phyloP scores from a whole-genome alignment of 169 alveolate species.

The Plasmodium knowlesi region DNA sequence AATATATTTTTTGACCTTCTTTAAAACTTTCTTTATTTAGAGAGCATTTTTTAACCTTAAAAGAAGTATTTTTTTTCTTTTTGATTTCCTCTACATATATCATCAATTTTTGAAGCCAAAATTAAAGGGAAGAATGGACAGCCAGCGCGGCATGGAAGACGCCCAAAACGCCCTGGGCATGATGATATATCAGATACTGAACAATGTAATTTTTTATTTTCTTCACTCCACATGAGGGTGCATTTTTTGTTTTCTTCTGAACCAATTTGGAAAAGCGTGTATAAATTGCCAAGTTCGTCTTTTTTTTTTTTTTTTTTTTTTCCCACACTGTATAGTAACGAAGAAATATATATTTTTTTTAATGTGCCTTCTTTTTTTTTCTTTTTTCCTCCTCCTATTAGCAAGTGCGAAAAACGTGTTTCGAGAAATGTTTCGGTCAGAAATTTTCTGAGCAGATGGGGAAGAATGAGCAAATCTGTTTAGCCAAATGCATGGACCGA shows the following conservation, averaged over 20 bases:
- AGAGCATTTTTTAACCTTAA: background rate
- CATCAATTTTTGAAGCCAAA: background rate
- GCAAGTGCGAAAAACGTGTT: constrained; percentile 91
- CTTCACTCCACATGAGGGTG: background rate
- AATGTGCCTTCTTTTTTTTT: background rate
- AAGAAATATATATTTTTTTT: background rate
- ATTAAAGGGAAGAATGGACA: constrained; percentile 23
- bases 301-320: constrained; percentile 9
- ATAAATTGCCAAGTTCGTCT: background rate
- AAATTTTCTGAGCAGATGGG: constrained; percentile 85
- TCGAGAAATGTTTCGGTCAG: constrained; percentile 88
- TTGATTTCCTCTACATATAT: background rate
- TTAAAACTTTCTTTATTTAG: background rate
- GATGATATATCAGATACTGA: constrained; percentile 68
- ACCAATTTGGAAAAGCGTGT: constrained; percentile 3
- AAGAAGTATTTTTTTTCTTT: background rate
- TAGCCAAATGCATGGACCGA: constrained; percentile 93
- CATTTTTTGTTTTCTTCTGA: background rate
- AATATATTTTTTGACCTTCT: background rate
- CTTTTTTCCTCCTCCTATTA: background rate
- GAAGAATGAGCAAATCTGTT: constrained; percentile 87
- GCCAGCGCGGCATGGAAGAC: constrained; percentile 36
- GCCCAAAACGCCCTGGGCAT: constrained; percentile 73
- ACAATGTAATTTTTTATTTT: constrained; percentile 17
- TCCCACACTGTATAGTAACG: background rate